A percentile compares a stretch with the other conserved stretches of the same genome.
phyloP scores from a whole-genome alignment of 768 basidiomycete species.

The Steccherinum ochraceum region DNA sequence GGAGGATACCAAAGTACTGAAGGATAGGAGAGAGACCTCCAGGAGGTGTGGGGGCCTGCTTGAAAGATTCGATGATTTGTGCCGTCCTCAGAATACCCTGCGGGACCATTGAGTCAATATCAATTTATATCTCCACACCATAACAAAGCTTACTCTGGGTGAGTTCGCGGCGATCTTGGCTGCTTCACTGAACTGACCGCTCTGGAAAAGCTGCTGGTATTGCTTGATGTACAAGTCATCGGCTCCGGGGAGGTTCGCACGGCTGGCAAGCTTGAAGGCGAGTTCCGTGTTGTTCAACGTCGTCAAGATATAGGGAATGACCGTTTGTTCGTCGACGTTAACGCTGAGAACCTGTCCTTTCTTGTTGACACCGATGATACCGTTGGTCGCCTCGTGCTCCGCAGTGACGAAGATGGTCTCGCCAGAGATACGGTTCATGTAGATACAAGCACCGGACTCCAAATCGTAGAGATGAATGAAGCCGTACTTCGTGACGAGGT shows the following conservation, averaged over 20 bases:
- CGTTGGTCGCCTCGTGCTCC: constrained; percentile 88
- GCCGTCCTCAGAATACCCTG: constrained; percentile 93
- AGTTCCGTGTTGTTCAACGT: constrained; percentile 96
- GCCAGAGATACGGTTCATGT: constrained; percentile 99
- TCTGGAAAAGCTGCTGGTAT: constrained; percentile 85
- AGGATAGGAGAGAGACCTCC: constrained; percentile 93
- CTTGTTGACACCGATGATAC: constrained; percentile 99
- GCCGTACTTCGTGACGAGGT: constrained; percentile 97
- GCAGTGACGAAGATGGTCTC: constrained; percentile 99
- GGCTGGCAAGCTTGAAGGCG: constrained; percentile 95
- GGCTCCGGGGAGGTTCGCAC: constrained; percentile 94
- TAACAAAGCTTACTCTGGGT: constrained; percentile 54
- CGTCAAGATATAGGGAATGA: constrained; percentile 90
- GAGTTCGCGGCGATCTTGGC: constrained; percentile 98
- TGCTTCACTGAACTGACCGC: constrained; percentile 86
- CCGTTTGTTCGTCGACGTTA: constrained; percentile 91
- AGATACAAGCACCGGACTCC: constrained; percentile 94
- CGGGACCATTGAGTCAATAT: background rate
- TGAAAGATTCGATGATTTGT: constrained; percentile 96
- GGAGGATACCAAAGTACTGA: constrained; percentile 97
- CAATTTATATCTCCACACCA: background rate
- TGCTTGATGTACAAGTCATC: constrained; percentile 95
- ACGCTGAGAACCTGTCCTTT: constrained; percentile 98
- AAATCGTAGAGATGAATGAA: constrained; percentile 99
- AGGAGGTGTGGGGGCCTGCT: constrained; percentile 84